A percentile compares a stretch with the other conserved stretches of the same genome.
Conservation (phyloP, 129 eudicot genomes). For the Tagetes erecta region DNA sequence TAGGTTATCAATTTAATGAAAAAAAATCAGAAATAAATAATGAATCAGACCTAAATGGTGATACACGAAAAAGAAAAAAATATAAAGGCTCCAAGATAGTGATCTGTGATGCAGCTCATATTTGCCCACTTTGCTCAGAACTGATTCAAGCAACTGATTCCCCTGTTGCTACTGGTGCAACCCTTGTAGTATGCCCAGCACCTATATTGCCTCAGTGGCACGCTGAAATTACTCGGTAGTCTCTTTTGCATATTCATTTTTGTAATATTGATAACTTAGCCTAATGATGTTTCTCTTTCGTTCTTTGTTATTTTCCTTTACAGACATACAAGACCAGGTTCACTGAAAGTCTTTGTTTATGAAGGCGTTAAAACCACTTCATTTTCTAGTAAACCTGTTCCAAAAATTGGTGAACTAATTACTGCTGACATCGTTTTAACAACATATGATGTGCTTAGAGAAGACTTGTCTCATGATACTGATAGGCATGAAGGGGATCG, state of each 20-base stretch:
- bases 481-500: slow-evolving; percentile 95
- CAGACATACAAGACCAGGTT: slow-evolving; percentile 89
- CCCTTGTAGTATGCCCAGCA: slow-evolving; percentile 96
- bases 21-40: slow-evolving; percentile 31
- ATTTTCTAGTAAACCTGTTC: slow-evolving; percentile 35
- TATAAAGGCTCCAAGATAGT: slow-evolving; percentile 43
- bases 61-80: slow-evolving; percentile 44
- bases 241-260: slow-evolving; percentile 25
- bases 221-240: slow-evolving; percentile 87
- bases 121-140: slow-evolving; percentile 69
- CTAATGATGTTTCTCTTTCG: not conserved
- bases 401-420: slow-evolving; percentile 58
- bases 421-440: slow-evolving; percentile 87
- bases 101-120: slow-evolving; percentile 49
- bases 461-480: slow-evolving; percentile 85
- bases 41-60: slow-evolving; percentile 23
- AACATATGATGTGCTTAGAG: slow-evolving; percentile 89
- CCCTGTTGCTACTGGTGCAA: slow-evolving; percentile 85
- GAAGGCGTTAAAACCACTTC: slow-evolving; percentile 79
- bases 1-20: slow-evolving; percentile 51
- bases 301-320: slow-evolving; percentile 29
- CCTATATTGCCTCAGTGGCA: slow-evolving; percentile 98
- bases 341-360: slow-evolving; percentile 69
- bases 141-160: slow-evolving; percentile 66
- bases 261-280: not conserved